phyloP scores from a whole-genome alignment of 495 filamentous ascomycete genomes.

The Trichoderma orchidacearum region DNA sequence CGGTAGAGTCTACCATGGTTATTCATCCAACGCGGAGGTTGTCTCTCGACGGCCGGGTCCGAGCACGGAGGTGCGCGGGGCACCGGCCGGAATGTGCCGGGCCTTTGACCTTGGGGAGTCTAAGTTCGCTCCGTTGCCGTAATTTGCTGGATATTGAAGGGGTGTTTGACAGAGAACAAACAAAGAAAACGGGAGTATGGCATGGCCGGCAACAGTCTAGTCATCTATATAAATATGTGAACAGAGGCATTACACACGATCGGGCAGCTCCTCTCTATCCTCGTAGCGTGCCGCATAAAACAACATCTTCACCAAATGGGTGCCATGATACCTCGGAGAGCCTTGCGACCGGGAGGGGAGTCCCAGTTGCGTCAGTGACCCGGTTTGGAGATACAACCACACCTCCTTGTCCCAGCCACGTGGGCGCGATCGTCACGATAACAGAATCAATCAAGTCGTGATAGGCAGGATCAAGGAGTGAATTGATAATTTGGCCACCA shows the following conservation, averaged over 20 bases:
- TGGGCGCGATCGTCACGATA: conserved; percentile 72
- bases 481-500: conserved; percentile 36
- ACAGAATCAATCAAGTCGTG: conserved; percentile 50
- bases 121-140: too few relatives aligned
- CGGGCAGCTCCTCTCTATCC: not conserved
- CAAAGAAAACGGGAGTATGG: too few relatives aligned
- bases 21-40: not conserved
- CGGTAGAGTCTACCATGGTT: too few relatives aligned
- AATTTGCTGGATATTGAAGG: too few relatives aligned
- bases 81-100: not conserved
- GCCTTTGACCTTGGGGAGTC: not conserved
- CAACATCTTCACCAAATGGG: conserved; percentile 63
- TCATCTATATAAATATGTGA: too few relatives aligned
- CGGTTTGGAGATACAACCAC: conserved; percentile 56
- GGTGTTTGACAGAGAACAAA: too few relatives aligned
- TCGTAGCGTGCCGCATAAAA: conserved; percentile 49
- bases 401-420: conserved; percentile 68
- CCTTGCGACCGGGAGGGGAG: conserved; percentile 34
- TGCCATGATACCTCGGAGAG: conserved; percentile 58
- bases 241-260: not conserved
- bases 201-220: too few relatives aligned
- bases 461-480: conserved; percentile 38
- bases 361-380: not conserved
- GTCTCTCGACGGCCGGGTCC: not conserved
- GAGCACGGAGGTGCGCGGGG: not conserved